Conservation (phyloP, 2,329 filamentous ascomycete genomes). For the Aotearoamyces nothofagi region DNA sequence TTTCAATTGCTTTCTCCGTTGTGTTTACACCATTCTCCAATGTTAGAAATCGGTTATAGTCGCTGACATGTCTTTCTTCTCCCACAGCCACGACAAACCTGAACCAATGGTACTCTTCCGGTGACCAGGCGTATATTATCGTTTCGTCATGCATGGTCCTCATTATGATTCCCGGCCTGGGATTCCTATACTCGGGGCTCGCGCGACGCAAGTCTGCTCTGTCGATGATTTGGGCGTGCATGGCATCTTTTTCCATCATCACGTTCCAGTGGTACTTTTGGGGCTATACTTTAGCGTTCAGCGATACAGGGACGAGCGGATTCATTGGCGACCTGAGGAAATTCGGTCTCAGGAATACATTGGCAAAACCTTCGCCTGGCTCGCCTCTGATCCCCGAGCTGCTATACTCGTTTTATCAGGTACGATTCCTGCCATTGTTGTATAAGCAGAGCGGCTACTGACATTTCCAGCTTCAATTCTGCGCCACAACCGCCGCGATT, state of each 20-base stretch:
- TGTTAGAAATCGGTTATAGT: neutral
- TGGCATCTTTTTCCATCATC: constrained; percentile 83
- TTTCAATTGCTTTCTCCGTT: neutral
- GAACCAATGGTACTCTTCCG: constrained; percentile 89
- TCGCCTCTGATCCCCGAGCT: constrained; percentile 80
- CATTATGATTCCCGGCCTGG: constrained; percentile 92
- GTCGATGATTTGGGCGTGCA: constrained; percentile 92
- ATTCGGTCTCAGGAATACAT: constrained; percentile 76
- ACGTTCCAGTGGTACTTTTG: constrained; percentile 99
- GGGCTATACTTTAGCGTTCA: constrained; percentile 94
- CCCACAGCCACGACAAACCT: constrained; percentile 62
- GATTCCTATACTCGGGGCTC: constrained; percentile 93
- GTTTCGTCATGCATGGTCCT: constrained; percentile 83
- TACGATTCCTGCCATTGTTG: constrained; percentile 28
- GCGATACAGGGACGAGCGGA: constrained; percentile 62
- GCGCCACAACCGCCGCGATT: constrained; percentile 80
- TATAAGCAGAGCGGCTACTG: too few relatives aligned
- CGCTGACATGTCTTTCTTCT: constrained; percentile 2
- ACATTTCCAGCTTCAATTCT: constrained; percentile 83
- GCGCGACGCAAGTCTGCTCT: constrained; percentile 95
- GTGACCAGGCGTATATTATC: constrained; percentile 90
- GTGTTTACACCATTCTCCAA: constrained; percentile 3
- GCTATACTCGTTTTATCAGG: constrained; percentile 88
- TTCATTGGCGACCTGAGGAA: constrained; percentile 86
- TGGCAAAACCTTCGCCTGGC: constrained; percentile 73